phyloP scores from a whole-genome alignment of 768 basidiomycete genomes.

The Lyophyllum semitale region DNA sequence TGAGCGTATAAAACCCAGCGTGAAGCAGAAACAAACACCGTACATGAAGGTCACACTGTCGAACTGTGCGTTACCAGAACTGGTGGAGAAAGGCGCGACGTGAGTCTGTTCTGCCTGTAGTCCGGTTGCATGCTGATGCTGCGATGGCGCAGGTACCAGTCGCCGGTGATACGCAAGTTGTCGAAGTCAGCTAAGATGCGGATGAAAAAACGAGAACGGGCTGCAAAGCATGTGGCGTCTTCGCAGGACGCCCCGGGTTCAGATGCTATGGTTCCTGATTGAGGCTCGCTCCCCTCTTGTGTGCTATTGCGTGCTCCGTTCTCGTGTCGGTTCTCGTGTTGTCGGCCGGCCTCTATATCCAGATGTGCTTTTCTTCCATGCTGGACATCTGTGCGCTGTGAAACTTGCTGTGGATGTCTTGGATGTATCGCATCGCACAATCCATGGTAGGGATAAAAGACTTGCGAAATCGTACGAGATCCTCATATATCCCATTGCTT shows the following conservation, averaged over 20 bases:
- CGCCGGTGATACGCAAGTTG: constrained; percentile 50
- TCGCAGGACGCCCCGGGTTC: neutral
- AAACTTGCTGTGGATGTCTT: too few relatives aligned
- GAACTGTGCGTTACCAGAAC: constrained; percentile 39
- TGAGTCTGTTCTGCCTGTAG: constrained; percentile 20
- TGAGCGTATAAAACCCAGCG: constrained; percentile 32
- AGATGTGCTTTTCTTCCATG: too few relatives aligned
- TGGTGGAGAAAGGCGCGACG: constrained; percentile 50
- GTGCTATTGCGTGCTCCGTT: too few relatives aligned
- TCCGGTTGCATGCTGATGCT: neutral
- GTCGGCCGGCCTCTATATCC: too few relatives aligned
- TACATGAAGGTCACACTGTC: constrained; percentile 75
- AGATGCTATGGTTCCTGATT: neutral
- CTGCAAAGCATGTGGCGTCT: constrained; percentile 4
- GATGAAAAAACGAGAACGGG: constrained; percentile 43
- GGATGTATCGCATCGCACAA: too few relatives aligned
- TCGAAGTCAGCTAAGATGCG: constrained; percentile 60
- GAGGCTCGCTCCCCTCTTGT: too few relatives aligned
- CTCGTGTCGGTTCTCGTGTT: too few relatives aligned
- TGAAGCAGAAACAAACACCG: constrained; percentile 57
- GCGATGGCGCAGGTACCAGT: constrained; percentile 58
- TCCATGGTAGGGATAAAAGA: too few relatives aligned
- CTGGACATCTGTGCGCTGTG: too few relatives aligned
- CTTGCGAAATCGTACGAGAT: too few relatives aligned
- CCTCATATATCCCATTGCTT: too few relatives aligned